Evolutionary conservation across 495 filamentous ascomycete species (phyloP), one percentile per base, ranked within the genome.

Genomic region (Astrothelium macrocarpum): DNA sequence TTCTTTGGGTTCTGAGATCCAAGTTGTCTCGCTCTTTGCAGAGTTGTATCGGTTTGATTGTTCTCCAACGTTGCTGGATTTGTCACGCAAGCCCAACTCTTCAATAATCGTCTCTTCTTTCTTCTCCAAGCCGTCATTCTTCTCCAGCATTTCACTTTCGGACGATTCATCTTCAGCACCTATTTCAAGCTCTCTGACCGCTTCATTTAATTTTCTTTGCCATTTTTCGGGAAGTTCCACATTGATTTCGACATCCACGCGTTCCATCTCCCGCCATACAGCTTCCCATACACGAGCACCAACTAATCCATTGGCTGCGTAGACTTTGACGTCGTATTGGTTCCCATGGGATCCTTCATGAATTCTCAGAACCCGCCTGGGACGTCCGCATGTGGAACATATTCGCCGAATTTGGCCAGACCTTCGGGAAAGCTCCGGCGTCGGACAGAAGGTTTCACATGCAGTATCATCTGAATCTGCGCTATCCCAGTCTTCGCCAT

Each of bases 181-280:
- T 32, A 68, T 65, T 61, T 85, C 49, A 28, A 56, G 26, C 16
- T 56, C 49, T 29, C 25, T 56, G 9, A 29, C 7, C 16, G 7
- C 11, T 56, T 56, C 49, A 56, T 56, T 56, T 25, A 56, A 29
- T 16, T 3, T 61, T 39, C 71, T 64, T 23, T 70, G 45, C 46
- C 85, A 62, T 43, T 82, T 80, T 5, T 81, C 79, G 1, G 84
- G 82, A 31, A 87, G 74, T 78, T 83, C 86, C 2, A 90, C 85
- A 62, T 87, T 85, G 65, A 98, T 84, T 71, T 98, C 94, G 0
- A 95, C 88, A 74, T 98, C 94, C 9, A 97, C 90, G 32, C 92
- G 82, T 74, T 98, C 94, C 94, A 98, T 98, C 72, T 97, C 92
- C 62, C 82, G 86, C 94, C 94, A 98, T 34, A 89, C 91, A 18